phyloP scores from a whole-genome alignment of 345 rosid genomes.

The Pelargonium nanum region DNA sequence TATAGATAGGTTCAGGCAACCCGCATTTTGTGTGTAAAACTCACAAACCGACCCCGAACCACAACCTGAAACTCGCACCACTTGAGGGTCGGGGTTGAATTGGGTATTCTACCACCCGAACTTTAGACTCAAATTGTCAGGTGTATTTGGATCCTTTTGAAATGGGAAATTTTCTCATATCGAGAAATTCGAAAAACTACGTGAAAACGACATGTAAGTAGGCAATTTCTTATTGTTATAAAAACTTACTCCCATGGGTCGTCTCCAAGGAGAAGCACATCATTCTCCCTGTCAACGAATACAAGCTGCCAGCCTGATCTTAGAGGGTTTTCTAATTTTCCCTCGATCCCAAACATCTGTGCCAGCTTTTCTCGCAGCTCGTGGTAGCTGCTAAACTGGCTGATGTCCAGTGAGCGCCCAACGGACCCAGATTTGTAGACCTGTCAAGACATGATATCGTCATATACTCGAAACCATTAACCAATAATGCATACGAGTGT shows the following conservation, averaged over 20 bases:
- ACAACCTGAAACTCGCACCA: no score
- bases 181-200: no score
- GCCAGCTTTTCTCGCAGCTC: slow-evolving; percentile 81
- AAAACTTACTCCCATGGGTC: slow-evolving; percentile 78
- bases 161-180: no score
- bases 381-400: slow-evolving; percentile 75
- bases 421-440: slow-evolving; percentile 69
- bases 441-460: slow-evolving; percentile 21
- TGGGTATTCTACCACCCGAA: no score
- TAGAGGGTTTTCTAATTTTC: slow-evolving; percentile 65
- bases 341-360: slow-evolving; percentile 75
- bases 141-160: no score
- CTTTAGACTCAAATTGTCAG: no score
- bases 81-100: no score
- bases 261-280: slow-evolving; percentile 85
- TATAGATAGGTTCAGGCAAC: no score
- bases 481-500: neutral
- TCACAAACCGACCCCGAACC: no score
- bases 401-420: slow-evolving; percentile 77
- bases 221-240: neutral
- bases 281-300: slow-evolving; percentile 87
- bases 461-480: slow-evolving; percentile 4
- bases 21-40: no score
- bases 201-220: no score
- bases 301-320: slow-evolving; percentile 99